Conservation (phyloP, 2,329 filamentous ascomycete genomes). For the Aspergillus sp. region DNA sequence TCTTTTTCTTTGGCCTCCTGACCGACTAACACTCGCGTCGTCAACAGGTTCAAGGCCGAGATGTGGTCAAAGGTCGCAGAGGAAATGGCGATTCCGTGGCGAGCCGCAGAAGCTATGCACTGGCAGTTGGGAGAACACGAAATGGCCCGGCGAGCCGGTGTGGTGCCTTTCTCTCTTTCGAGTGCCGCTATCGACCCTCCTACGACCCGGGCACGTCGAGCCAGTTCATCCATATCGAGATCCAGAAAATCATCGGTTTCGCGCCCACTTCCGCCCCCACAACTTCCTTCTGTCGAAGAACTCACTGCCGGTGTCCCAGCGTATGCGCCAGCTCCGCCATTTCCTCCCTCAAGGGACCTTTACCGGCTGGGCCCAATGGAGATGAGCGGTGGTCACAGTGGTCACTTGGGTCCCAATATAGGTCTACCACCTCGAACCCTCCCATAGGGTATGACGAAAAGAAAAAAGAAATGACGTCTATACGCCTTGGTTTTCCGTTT, state of each 20-base stretch:
- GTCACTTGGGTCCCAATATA: slow-evolving; percentile 24
- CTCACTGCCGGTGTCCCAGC: slow-evolving; percentile 41
- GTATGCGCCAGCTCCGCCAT: slow-evolving; percentile 31
- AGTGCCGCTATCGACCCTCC: slow-evolving; percentile 47
- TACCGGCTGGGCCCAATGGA: slow-evolving; percentile 27
- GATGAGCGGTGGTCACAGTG: slow-evolving; percentile 21
- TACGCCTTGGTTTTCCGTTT: slow-evolving; percentile 18
- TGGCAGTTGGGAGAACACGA: slow-evolving; percentile 92
- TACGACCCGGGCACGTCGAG: slow-evolving; percentile 26
- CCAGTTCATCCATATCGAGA: slow-evolving; percentile 32
- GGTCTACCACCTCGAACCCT: slow-evolving; percentile 30
- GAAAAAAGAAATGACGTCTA: slow-evolving; percentile 12
- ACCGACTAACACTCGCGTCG: slow-evolving; percentile 5
- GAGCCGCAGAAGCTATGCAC: slow-evolving; percentile 94
- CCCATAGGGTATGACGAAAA: slow-evolving; percentile 15
- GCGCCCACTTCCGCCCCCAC: slow-evolving; percentile 27
- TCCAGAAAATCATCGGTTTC: slow-evolving; percentile 33
- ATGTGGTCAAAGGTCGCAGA: slow-evolving; percentile 97
- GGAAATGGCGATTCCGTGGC: slow-evolving; percentile 91
- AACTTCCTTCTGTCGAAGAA: slow-evolving; percentile 40
- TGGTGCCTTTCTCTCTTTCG: slow-evolving; percentile 71
- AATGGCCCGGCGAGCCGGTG: slow-evolving; percentile 86
- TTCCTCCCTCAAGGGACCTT: slow-evolving; percentile 26
- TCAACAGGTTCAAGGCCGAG: slow-evolving; percentile 78
- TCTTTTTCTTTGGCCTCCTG: too few relatives aligned